A percentile compares a stretch with the other conserved stretches of the same genome.
These are phyloP conservation scores for Cutaneotrichosporon sp. DNA, from an alignment of 1,284 basidiomycete species.

Conservation along the genomic window DNA sequence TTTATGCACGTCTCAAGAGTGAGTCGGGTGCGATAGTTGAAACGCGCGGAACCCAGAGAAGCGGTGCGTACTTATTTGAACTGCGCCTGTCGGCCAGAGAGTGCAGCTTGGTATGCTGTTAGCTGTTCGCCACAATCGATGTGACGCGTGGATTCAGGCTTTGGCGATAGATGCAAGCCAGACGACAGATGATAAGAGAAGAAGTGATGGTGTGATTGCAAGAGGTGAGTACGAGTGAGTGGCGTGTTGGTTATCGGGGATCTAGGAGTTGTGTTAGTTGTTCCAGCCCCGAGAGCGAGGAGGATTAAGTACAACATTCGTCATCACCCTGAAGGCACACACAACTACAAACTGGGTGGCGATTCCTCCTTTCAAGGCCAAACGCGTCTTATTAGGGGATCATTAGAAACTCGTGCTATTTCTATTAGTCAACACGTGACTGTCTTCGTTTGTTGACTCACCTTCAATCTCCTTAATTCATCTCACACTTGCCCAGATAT, in stretches of 20 bases:
- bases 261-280: no score
- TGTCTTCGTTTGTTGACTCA: constrained; percentile 12
- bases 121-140: neutral
- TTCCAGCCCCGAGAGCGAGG: no score
- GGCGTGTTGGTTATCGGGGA: no score
- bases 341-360: no score
- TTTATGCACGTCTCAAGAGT: neutral
- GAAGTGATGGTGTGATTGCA: neutral
- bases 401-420: no score
- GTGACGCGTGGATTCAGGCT: neutral
- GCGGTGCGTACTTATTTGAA: neutral
- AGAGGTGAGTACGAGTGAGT: neutral
- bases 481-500: neutral
- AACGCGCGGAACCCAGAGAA: neutral
- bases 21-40: neutral
- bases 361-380: no score
- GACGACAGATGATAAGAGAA: neutral
- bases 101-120: neutral
- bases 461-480: neutral
- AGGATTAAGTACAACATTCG: no score
- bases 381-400: no score
- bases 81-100: neutral
- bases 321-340: no score
- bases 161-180: no score
- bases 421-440: constrained; percentile 7